A percentile compares a stretch with the other conserved stretches of the same genome.
Conservation (phyloP, 306 rosid genomes). For the Sesbania bispinosa region DNA sequence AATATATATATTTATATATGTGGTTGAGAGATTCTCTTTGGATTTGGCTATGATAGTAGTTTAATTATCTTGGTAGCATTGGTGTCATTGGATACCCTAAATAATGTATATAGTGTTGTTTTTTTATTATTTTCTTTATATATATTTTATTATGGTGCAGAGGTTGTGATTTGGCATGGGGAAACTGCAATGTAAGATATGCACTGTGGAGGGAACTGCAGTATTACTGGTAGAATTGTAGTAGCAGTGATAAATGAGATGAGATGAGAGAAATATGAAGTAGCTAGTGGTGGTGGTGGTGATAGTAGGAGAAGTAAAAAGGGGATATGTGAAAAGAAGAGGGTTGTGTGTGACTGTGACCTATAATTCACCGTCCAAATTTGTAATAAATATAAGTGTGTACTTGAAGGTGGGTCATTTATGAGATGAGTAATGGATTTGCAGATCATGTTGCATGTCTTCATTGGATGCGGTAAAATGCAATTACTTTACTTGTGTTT, state of each 20-base stretch:
- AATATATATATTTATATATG: no score
- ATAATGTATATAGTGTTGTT: background rate
- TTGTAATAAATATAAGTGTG: conserved; percentile 41
- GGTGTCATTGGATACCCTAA: background rate
- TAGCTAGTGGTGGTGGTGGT: background rate
- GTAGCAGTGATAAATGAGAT: background rate
- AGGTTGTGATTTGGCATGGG: conserved; percentile 3
- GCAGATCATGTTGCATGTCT: conserved; percentile 43
- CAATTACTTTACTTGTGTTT: conserved; percentile 5
- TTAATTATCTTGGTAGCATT: background rate
- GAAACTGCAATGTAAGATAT: background rate
- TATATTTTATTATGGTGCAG: background rate
- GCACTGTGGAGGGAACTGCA: conserved; percentile 16
- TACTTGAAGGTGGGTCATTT: conserved; percentile 37
- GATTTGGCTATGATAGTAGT: no score
- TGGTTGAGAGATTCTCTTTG: no score
- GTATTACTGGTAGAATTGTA: conserved; percentile 17
- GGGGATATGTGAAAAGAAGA: background rate
- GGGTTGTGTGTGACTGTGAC: background rate
- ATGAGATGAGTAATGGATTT: conserved; percentile 33
- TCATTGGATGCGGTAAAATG: conserved; percentile 30
- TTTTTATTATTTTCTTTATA: background rate
- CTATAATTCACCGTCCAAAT: conserved; percentile 24
- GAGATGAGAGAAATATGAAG: conserved; percentile 9
- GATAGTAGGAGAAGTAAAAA: background rate